phyloP scores from a whole-genome alignment of 768 basidiomycete species.

The Lentinus tigrinus region DNA sequence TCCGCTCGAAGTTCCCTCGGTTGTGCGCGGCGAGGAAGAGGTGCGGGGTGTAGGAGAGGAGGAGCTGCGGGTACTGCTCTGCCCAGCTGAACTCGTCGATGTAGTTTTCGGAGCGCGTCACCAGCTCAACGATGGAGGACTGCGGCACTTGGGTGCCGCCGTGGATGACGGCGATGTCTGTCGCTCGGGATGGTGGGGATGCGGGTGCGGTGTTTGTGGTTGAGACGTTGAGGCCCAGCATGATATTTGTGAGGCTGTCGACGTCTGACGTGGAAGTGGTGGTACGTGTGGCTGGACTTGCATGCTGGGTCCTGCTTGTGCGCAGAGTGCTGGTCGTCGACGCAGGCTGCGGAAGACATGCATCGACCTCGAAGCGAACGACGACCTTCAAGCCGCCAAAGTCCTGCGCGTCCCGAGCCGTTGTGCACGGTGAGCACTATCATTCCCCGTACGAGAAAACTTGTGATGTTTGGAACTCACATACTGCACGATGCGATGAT shows the following conservation, averaged over 20 bases:
- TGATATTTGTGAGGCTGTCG: conserved; percentile 23
- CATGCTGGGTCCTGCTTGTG: not conserved
- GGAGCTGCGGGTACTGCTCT: conserved; percentile 64
- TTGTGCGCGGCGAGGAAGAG: conserved; percentile 60
- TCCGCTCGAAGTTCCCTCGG: conserved; percentile 48
- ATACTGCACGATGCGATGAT: conserved; percentile 26
- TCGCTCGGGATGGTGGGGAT: not conserved
- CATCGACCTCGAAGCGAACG: conserved; percentile 30
- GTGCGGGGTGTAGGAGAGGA: conserved; percentile 64
- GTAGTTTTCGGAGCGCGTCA: conserved; percentile 22
- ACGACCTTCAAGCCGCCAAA: conserved; percentile 24
- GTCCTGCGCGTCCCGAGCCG: too few species aligned
- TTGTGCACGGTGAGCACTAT: too few species aligned
- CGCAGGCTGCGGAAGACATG: conserved; percentile 14
- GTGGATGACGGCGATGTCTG: conserved; percentile 23
- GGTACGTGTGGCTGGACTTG: not conserved
- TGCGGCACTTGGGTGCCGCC: conserved; percentile 35
- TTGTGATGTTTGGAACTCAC: too few species aligned
- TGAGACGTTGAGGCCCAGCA: conserved; percentile 18
- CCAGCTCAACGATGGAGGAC: conserved; percentile 29
- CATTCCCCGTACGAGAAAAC: too few species aligned
- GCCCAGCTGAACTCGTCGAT: conserved; percentile 45
- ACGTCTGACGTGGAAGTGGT: conserved; percentile 2
- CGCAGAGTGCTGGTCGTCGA: not conserved
- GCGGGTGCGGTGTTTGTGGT: not conserved